These are phyloP conservation scores for Tetrahymena malaccensis DNA, from an alignment of 73 alveolate species.

Conservation along the genomic window DNA sequence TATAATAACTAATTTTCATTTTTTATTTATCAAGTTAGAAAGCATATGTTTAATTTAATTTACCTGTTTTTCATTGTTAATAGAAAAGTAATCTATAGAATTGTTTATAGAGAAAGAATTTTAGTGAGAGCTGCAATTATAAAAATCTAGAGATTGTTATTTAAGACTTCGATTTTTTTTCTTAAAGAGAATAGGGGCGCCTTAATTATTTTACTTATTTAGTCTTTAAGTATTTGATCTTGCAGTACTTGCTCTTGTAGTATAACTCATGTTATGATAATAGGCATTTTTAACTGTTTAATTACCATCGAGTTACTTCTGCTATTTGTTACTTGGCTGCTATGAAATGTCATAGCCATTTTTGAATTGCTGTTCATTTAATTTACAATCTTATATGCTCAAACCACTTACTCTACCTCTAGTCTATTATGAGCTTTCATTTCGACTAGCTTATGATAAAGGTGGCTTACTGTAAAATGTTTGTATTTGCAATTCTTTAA, in stretches of 20 bases:
- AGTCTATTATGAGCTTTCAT: not conserved
- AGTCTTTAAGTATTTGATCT: not conserved
- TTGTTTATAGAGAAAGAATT: not conserved
- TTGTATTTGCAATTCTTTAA: not conserved
- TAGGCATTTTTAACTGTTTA: not conserved
- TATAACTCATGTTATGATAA: not conserved
- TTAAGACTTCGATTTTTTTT: not conserved
- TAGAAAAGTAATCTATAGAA: not conserved
- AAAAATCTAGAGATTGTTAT: not conserved
- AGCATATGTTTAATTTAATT: not conserved
- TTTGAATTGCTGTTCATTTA: not conserved
- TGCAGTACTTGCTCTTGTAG: not conserved
- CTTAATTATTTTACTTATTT: not conserved
- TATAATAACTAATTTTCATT: too few species aligned
- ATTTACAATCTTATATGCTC: not conserved
- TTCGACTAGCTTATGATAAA: not conserved
- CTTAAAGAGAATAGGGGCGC: not conserved
- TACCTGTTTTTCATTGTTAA: not conserved
- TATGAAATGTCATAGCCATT: not conserved
- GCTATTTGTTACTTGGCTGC: not conserved
- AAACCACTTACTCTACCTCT: not conserved
- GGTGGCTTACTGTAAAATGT: not conserved
- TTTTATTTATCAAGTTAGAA: not conserved
- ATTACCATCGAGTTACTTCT: not conserved
- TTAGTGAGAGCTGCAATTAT: not conserved